Evolutionary conservation across 2,329 filamentous ascomycete genomes (phyloP).

Genomic region (Sporothrix pallida): DNA sequence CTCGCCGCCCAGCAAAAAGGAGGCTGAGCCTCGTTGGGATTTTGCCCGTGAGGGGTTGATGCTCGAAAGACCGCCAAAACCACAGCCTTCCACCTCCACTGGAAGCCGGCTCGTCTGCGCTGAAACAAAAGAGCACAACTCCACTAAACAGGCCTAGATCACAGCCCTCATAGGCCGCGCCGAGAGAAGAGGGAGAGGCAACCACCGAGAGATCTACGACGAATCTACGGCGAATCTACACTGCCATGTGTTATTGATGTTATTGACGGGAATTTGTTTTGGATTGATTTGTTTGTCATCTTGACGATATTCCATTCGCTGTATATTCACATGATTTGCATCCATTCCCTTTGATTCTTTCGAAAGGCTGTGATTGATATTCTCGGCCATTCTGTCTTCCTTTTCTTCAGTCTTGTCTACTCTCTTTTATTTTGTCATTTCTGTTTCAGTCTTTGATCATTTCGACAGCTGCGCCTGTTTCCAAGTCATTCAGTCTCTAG

Average conservation of each 20-base stretch:
- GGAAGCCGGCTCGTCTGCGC: neutral
- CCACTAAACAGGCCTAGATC: neutral
- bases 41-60: neutral
- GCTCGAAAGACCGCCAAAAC: too few species aligned
- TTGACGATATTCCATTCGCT: neutral
- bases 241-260: conserved; percentile 4
- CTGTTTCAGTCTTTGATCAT: conserved; percentile 17
- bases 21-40: conserved; percentile 28
- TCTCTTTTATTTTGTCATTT: neutral
- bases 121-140: neutral
- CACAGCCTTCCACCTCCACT: neutral
- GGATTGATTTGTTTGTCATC: neutral
- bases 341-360: neutral
- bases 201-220: conserved; percentile 2
- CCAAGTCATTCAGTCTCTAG: neutral
- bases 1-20: conserved; percentile 19
- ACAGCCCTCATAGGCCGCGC: neutral
- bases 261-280: neutral
- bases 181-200: conserved; percentile 23
- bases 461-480: conserved; percentile 11
- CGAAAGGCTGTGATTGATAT: conserved; percentile 4
- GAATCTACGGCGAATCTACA: too few species aligned
- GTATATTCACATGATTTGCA: neutral
- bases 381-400: neutral
- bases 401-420: neutral